Base-by-base conservation (phyloP, 768 basidiomycete genomes). In the Collybia nuda region DNA sequence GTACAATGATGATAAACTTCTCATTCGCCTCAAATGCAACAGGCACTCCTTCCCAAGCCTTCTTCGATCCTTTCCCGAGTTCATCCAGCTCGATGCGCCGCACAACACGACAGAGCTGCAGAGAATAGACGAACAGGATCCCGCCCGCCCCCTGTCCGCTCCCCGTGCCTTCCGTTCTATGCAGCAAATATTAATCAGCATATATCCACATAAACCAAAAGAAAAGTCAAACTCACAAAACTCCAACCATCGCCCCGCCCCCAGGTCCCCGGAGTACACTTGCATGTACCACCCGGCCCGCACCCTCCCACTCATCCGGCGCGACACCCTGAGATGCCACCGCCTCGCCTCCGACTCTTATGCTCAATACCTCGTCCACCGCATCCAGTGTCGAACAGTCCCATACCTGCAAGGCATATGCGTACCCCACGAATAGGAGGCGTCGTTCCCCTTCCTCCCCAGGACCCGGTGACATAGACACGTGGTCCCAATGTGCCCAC, bases 331-430 rank as follows among this genome's bases (percentile, higher is more conserved):
- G 22, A 56, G 28, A 4, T 6, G 26, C 50, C 6, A 53, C 21
- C 17, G 18, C 28, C 8, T 23, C 12, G 3, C 40, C 5, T 11
- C 32, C 26, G 1, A 87, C 50, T 51, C 14, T 38, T 8, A 47
- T 14, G 11, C 85, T 81, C 50, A 88, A 62, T 2, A 85, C 53
- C 56, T 87, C 85, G 56, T 48, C 45, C 0, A 71, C 53, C 0
- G 62, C 56, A 3, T 67, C 77, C 7, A 86, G 62, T 52, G 78
- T 71, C 11, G 77, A 72, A 56, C 79, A 80, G 55, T 86, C 83
- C 84, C 84, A 87, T 17, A 85, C 69, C 59, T 85, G 79, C 36
- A 87, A 57, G 5, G 80, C 78, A 12, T 68, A 65, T 6, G 60
- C 52, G 60, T 81, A 83, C 1, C 72, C 77, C 5, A 82, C 63